phyloP scores from a whole-genome alignment of 2,329 filamentous ascomycete genomes.

The Pseudocercospora fijiensis region DNA sequence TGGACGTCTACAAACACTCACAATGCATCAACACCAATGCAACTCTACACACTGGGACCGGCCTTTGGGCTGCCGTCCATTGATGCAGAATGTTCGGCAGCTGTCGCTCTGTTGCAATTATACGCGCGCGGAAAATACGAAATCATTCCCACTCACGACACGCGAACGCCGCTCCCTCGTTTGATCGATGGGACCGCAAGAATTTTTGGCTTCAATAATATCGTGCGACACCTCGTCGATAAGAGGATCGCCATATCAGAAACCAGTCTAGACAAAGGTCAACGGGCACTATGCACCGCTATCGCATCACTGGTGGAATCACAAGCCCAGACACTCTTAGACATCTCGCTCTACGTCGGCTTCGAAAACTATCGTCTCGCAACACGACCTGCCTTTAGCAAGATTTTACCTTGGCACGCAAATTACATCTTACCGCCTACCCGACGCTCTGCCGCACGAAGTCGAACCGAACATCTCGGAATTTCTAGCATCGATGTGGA shows the following conservation, averaged over 20 bases:
- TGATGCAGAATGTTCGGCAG: slow-evolving; percentile 84
- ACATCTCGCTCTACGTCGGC: slow-evolving; percentile 86
- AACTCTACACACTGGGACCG: slow-evolving; percentile 86
- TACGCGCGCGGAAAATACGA: slow-evolving; percentile 59
- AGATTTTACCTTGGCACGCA: slow-evolving; percentile 78
- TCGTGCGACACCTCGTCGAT: slow-evolving; percentile 56
- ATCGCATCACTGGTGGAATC: slow-evolving; percentile 62
- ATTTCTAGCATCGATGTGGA: slow-evolving; percentile 49
- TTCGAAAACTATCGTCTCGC: slow-evolving; percentile 77
- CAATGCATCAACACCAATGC: slow-evolving; percentile 40
- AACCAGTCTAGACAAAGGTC: neutral
- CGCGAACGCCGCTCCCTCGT: slow-evolving; percentile 30
- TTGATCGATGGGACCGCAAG: slow-evolving; percentile 57
- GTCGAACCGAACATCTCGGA: slow-evolving; percentile 59
- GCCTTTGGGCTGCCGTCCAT: slow-evolving; percentile 87
- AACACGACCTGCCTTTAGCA: slow-evolving; percentile 78
- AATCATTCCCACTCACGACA: slow-evolving; percentile 61
- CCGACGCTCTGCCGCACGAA: slow-evolving; percentile 67
- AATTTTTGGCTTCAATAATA: slow-evolving; percentile 61
- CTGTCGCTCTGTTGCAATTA: slow-evolving; percentile 71
- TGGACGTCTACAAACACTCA: too few species aligned
- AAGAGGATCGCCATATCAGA: slow-evolving; percentile 21
- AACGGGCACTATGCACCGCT: slow-evolving; percentile 44
- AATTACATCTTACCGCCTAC: slow-evolving; percentile 81
- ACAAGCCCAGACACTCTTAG: slow-evolving; percentile 73